A percentile compares a stretch with the other conserved stretches of the same genome.
Evolutionary conservation across 148 eudicot species (phyloP).

Genomic region (Rhododendron henanense): DNA sequence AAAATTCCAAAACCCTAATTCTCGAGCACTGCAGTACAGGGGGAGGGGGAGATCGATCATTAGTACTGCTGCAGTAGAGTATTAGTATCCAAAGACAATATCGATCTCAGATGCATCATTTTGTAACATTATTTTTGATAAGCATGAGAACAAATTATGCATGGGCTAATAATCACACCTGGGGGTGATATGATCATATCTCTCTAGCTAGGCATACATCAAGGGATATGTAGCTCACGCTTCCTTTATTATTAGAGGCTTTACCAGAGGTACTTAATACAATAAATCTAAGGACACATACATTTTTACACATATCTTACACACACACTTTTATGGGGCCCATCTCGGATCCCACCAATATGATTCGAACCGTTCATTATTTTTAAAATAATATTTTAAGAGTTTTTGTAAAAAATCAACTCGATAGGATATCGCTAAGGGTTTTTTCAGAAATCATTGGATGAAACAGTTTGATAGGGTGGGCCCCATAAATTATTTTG

Average conservation of each 20-base stretch:
- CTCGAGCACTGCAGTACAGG: not conserved
- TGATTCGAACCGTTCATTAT: no score
- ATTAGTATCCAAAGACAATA: not conserved
- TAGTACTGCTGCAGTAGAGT: not conserved
- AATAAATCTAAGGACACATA: no score
- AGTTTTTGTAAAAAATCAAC: no score
- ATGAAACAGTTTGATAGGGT: no score
- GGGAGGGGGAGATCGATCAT: not conserved
- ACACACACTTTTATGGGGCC: no score
- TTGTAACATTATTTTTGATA: not conserved
- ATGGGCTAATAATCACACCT: not conserved
- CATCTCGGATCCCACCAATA: no score
- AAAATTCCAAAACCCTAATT: not conserved
- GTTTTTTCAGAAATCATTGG: no score
- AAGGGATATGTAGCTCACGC: slow-evolving; percentile 2
- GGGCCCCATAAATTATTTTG: no score
- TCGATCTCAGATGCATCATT: not conserved
- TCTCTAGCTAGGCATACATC: not conserved
- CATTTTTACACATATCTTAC: no score
- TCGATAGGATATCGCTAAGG: no score
- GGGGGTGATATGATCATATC: not conserved
- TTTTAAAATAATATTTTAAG: no score
- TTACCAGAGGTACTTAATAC: not conserved
- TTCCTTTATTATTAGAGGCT: not conserved
- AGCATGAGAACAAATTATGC: not conserved